These are phyloP conservation scores for Tremella yokohamensis DNA, from an alignment of 768 basidiomycete genomes.

Conservation along the genomic window DNA sequence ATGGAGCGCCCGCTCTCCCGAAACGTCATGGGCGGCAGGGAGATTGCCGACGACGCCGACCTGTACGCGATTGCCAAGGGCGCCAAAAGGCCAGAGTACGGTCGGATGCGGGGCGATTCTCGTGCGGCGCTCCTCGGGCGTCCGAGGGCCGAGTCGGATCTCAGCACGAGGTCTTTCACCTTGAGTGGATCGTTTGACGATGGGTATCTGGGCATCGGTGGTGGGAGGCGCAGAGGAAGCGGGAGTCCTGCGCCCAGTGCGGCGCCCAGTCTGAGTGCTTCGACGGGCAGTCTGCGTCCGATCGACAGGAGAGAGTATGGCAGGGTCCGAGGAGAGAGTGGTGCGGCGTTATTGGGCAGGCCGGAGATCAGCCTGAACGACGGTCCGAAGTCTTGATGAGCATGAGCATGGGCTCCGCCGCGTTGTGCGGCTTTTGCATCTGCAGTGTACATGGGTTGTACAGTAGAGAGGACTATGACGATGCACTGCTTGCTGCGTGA, in stretches of 20 bases:
- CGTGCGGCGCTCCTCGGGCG: conserved; percentile 39
- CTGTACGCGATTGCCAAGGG: conserved; percentile 29
- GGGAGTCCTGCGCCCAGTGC: background rate
- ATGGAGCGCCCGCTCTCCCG: background rate
- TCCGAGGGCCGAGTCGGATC: conserved; percentile 10
- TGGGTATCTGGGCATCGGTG: background rate
- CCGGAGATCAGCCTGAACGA: background rate
- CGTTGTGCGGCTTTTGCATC: too few species aligned
- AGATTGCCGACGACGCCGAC: conserved; percentile 42
- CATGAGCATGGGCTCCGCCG: background rate
- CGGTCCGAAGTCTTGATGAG: background rate
- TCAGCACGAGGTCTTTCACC: background rate
- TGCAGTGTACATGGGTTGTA: too few species aligned
- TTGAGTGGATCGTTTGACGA: background rate
- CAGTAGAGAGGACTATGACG: too few species aligned
- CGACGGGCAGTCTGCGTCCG: background rate
- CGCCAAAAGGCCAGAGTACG: conserved; percentile 31
- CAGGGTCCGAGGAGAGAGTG: conserved; percentile 3
- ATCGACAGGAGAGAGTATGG: conserved; percentile 7
- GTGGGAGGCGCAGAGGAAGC: too few species aligned
- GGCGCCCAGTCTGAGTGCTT: background rate
- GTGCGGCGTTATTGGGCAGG: conserved; percentile 8
- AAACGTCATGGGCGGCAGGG: conserved; percentile 25
- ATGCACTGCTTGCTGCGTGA: too few species aligned
- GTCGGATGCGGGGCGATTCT: conserved; percentile 37